Conservation (phyloP, 2,329 filamentous ascomycete genomes). For the Hypoxylon sp. region DNA sequence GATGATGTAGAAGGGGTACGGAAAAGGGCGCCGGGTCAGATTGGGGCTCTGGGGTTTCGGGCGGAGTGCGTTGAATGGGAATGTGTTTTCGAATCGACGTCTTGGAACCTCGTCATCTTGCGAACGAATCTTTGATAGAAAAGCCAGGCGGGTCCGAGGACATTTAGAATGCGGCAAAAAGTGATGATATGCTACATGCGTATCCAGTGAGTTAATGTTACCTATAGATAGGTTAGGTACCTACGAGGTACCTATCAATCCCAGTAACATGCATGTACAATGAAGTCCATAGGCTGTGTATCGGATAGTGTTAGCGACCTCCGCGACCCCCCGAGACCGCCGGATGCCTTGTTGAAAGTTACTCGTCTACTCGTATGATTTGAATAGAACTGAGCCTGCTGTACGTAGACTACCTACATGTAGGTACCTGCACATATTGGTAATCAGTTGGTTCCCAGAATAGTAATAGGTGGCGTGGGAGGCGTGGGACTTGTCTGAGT, state of each 20-base stretch:
- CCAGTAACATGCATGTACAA: not conserved
- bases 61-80: not conserved
- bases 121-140: not conserved
- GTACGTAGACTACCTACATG: too few relatives aligned
- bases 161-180: not conserved
- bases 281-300: not conserved
- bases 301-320: not conserved
- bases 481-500: constrained; percentile 6
- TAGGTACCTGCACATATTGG: not conserved
- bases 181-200: not conserved
- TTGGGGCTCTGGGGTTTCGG: not conserved
- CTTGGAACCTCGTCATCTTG: not conserved
- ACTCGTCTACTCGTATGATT: not conserved
- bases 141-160: not conserved
- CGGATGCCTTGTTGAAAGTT: not conserved
- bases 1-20: constrained; percentile 14
- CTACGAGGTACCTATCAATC: not conserved
- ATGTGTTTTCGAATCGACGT: not conserved
- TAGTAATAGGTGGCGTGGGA: not conserved
- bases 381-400: not conserved
- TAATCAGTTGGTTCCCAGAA: not conserved
- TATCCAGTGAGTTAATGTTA: not conserved
- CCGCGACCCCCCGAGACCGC: not conserved
- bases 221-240: not conserved
- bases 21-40: not conserved